phyloP scores from a whole-genome alignment of 257 asterid genomes.

The Solanum chilense region DNA sequence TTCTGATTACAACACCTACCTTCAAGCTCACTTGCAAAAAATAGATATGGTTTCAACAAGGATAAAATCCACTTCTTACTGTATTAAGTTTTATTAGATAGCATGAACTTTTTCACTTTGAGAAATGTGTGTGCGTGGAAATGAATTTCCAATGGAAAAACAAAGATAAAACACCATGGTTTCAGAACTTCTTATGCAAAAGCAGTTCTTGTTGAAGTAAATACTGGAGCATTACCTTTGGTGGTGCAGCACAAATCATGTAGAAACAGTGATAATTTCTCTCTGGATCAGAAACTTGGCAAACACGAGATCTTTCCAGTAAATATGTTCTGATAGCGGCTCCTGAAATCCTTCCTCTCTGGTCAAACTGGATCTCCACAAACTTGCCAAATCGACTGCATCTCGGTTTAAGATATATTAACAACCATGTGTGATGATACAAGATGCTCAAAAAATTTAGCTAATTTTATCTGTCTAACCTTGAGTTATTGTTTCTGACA shows the following conservation, averaged over 20 bases:
- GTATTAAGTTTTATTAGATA: not conserved
- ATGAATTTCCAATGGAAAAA: not conserved
- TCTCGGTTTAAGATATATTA: not conserved
- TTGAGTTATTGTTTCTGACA: constrained; percentile 17
- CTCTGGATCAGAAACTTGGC: constrained; percentile 19
- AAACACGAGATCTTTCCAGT: constrained; percentile 20
- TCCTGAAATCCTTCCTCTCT: constrained; percentile 12
- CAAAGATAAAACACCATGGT: not conserved
- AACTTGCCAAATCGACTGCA: constrained; percentile 22
- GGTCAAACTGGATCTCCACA: constrained; percentile 16
- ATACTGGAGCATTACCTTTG: constrained; percentile 1
- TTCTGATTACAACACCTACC: not conserved
- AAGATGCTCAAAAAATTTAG: not conserved
- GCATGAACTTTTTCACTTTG: not conserved
- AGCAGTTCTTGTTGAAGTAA: not conserved
- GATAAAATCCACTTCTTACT: not conserved
- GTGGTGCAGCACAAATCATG: constrained; percentile 18
- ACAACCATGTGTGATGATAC: not conserved
- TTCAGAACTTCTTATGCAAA: not conserved
- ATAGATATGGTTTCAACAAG: not conserved
- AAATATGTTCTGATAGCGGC: constrained; percentile 18
- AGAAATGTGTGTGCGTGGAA: not conserved
- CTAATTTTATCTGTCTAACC: constrained; percentile 1
- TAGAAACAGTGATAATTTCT: constrained; percentile 24
- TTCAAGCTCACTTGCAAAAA: not conserved